Evolutionary conservation across 192 early-diverging fungal genomes (phyloP).

Genomic region (Gryganskiella cystojenkinii): DNA sequence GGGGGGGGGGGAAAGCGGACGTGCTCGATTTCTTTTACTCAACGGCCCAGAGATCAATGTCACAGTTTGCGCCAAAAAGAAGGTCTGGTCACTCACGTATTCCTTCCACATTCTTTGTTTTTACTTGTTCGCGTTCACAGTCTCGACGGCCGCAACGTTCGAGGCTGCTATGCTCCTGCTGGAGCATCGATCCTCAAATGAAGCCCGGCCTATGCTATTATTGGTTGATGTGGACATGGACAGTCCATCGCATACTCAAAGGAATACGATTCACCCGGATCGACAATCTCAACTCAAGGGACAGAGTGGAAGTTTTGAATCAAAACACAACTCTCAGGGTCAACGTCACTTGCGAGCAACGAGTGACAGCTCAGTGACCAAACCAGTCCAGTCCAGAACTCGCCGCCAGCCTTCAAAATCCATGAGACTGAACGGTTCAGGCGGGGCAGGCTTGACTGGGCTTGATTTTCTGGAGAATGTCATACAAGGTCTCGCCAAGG

Average conservation of each 20-base stretch:
- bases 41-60: no score
- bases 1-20: neutral
- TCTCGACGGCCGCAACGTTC: conserved; percentile 28
- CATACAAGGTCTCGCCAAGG: conserved; percentile 35
- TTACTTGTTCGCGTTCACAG: neutral
- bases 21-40: no score
- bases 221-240: conserved; percentile 46
- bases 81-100: neutral
- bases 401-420: conserved; percentile 14
- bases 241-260: neutral
- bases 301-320: conserved; percentile 2
- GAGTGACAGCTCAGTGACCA: conserved; percentile 19
- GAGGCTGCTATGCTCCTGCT: conserved; percentile 25
- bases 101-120: neutral
- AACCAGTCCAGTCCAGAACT: conserved; percentile 1
- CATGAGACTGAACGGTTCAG: neutral
- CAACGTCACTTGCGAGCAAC: conserved; percentile 31
- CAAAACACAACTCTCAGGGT: neutral
- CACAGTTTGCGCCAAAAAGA: conserved; percentile 2
- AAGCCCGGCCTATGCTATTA: conserved; percentile 35
- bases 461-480: conserved; percentile 47
- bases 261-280: neutral
- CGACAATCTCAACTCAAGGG: conserved; percentile 8
- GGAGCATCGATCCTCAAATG: conserved; percentile 27
- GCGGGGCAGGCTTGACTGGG: conserved; percentile 17